Evolutionary conservation across 31 red algal genomes (phyloP).

Genomic region (Asparagopsis taxiformis): DNA sequence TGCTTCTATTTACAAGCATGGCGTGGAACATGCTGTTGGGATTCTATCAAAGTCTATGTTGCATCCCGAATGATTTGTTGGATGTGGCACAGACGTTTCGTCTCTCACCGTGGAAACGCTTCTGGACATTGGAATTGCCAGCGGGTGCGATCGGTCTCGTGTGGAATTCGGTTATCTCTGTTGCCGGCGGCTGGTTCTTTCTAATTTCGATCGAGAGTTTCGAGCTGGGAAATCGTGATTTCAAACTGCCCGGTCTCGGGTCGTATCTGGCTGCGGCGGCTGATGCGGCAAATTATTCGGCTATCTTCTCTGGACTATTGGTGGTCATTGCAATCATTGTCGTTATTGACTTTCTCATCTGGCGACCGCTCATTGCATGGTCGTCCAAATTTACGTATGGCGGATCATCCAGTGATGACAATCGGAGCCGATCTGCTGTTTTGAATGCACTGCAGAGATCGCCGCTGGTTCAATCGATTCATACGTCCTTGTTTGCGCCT

Average conservation of each 20-base stretch:
- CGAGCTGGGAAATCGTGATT: conserved; percentile 82
- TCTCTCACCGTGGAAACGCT: conserved; percentile 83
- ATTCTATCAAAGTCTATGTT: conserved; percentile 86
- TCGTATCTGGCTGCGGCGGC: conserved; percentile 90
- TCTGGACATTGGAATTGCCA: conserved; percentile 85
- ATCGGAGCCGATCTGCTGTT: conserved; percentile 41
- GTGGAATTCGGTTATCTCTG: conserved; percentile 96
- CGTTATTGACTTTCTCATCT: conserved; percentile 81
- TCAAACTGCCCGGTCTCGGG: conserved; percentile 90
- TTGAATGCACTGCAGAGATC: conserved; percentile 77
- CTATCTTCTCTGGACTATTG: conserved; percentile 65
- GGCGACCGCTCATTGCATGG: conserved; percentile 94
- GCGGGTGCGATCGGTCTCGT: conserved; percentile 82
- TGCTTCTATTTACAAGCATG: conserved; percentile 95
- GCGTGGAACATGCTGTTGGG: conserved; percentile 97
- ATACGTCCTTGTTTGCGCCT: conserved; percentile 41
- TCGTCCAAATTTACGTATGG: conserved; percentile 81
- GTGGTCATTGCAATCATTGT: conserved; percentile 81
- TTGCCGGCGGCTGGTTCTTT: conserved; percentile 98
- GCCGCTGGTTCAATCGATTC: conserved; percentile 46
- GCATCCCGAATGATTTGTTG: conserved; percentile 83
- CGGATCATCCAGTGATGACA: conserved; percentile 24
- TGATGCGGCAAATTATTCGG: conserved; percentile 57
- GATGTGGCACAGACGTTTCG: conserved; percentile 83
- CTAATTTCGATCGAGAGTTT: conserved; percentile 98